A percentile compares a stretch with the other conserved stretches of the same genome.
Evolutionary conservation across 495 filamentous ascomycete genomes (phyloP).

Genomic region (Platismatia glauca): DNA sequence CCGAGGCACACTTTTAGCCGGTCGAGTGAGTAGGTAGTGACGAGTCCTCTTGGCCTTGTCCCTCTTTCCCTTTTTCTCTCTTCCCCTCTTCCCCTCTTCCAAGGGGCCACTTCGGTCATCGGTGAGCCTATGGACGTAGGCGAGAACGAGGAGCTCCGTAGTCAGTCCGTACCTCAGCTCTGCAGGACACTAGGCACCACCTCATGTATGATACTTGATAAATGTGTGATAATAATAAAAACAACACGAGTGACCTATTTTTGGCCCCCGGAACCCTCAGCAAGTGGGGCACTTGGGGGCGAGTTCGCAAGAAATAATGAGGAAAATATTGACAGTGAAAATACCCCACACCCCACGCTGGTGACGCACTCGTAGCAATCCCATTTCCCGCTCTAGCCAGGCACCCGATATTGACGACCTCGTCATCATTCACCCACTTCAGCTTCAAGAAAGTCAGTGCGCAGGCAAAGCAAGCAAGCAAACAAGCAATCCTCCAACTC

Average conservation of each 20-base stretch:
- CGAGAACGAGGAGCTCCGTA: background rate
- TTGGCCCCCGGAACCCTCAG: background rate
- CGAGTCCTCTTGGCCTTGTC: background rate
- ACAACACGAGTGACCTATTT: background rate
- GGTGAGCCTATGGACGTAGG: background rate
- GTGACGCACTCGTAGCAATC: background rate
- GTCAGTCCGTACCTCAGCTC: no score
- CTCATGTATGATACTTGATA: no score
- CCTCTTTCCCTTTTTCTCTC: no score
- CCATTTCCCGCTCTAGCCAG: no score
- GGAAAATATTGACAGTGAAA: no score
- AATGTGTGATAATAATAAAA: no score
- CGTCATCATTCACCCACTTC: background rate
- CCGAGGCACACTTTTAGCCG: background rate
- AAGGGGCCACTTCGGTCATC: no score
- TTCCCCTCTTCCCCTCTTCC: no score
- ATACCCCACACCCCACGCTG: background rate
- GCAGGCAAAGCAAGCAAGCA: background rate
- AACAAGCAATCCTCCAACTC: background rate
- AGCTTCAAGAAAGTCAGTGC: no score
- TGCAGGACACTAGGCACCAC: no score
- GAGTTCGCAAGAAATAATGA: no score
- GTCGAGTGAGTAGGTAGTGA: no score
- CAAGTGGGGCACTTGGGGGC: background rate
- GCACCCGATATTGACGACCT: background rate